Evolutionary conservation across 148 eudicot genomes (phyloP).

Genomic region (Rhododendron henanense): DNA sequence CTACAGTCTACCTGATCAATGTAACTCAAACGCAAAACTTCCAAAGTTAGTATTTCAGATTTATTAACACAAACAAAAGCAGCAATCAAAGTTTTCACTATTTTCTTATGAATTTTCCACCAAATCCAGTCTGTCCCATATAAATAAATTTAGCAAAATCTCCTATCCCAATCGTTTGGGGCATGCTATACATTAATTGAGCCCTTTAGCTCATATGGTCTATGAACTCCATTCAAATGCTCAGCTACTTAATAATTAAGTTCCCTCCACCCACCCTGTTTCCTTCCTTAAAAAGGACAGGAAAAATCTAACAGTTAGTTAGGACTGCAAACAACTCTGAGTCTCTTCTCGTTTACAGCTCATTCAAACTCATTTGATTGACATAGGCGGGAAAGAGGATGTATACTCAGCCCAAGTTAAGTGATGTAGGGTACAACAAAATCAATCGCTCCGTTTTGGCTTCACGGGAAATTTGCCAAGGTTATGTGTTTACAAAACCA

Average conservation of each 20-base stretch:
- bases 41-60: not conserved
- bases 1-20: not conserved
- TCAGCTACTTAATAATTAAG: not conserved
- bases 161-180: not conserved
- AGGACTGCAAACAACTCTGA: not conserved
- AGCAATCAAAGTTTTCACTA: not conserved
- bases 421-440: not conserved
- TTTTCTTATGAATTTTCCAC: not conserved
- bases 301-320: not conserved
- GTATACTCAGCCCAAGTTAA: not conserved
- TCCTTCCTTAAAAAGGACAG: not conserved
- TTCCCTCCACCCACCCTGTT: not conserved
- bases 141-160: not conserved
- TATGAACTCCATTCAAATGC: not conserved
- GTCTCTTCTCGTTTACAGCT: not conserved
- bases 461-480: not conserved
- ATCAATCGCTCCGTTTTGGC: not conserved
- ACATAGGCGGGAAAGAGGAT: not conserved
- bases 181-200: not conserved
- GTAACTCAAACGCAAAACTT: not conserved
- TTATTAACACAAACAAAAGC: not conserved
- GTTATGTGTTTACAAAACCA: not conserved
- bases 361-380: not conserved
- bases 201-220: not conserved
- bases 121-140: not conserved